Evolutionary conservation across 441 rosid species (phyloP).

Genomic region (Erysimum cheiri): DNA sequence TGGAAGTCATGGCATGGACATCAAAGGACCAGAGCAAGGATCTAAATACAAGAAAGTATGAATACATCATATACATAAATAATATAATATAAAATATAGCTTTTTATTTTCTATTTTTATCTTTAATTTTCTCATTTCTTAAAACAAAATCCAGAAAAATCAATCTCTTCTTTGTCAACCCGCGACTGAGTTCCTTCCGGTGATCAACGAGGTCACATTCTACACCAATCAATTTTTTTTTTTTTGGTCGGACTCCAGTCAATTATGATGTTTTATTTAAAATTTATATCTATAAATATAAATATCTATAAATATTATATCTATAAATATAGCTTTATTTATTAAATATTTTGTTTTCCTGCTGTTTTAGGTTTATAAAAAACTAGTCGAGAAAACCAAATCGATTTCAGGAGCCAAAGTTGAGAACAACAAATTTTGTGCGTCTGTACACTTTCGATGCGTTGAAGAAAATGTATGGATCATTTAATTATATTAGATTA

Average conservation of each 20-base stretch:
- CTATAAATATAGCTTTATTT: background rate
- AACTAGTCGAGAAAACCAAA: slow-evolving; percentile 59
- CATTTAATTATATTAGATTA: background rate
- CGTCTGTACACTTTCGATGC: slow-evolving; percentile 78
- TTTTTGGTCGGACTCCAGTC: too few relatives aligned
- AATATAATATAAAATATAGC: background rate
- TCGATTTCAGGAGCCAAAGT: slow-evolving; percentile 69
- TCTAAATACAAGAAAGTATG: slow-evolving; percentile 61
- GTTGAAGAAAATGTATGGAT: slow-evolving; percentile 54
- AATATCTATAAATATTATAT: too few relatives aligned
- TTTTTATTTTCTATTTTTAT: background rate
- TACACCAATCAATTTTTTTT: background rate
- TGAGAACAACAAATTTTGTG: slow-evolving; percentile 79
- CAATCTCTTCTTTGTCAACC: slow-evolving; percentile 66
- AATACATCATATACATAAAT: background rate
- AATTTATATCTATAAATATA: too few relatives aligned
- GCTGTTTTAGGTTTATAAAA: slow-evolving; percentile 51
- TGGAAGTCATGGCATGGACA: slow-evolving; percentile 99
- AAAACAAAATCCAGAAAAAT: slow-evolving; percentile 45
- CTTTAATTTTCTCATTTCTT: background rate
- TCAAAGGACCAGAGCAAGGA: slow-evolving; percentile 80
- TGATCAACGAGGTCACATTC: slow-evolving; percentile 66
- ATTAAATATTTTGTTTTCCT: background rate
- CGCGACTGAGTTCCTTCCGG: slow-evolving; percentile 71
- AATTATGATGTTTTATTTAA: background rate